Percentiles rank a stretch among this genome's conserved stretches.
phyloP scores from a whole-genome alignment of 2,329 filamentous ascomycete genomes.

The Gliomastix tumulicola region DNA sequence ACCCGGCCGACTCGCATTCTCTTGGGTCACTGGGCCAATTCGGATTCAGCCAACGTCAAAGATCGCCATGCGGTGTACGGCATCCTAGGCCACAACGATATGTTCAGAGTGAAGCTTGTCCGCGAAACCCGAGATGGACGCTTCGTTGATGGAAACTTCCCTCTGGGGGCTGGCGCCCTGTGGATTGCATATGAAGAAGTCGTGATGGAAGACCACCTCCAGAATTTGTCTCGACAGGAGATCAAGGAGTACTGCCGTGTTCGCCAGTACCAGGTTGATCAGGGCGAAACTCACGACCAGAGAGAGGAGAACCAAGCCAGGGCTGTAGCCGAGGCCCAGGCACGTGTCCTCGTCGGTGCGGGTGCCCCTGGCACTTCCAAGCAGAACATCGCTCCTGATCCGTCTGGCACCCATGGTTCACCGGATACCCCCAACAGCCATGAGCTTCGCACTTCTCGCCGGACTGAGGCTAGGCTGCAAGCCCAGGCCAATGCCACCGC shows the following conservation, averaged over 20 bases:
- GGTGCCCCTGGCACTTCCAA: constrained; percentile 11
- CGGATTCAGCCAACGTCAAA: constrained; percentile 32
- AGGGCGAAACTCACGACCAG: constrained; percentile 40
- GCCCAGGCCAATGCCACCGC: too few species aligned
- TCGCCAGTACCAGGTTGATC: constrained; percentile 50
- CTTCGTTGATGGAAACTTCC: constrained; percentile 52
- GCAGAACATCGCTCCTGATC: constrained; percentile 6
- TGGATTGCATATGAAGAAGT: constrained; percentile 60
- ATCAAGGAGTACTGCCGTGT: constrained; percentile 59
- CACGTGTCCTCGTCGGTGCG: constrained; percentile 23
- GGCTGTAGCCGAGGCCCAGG: constrained; percentile 44
- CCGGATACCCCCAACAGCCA: constrained; percentile 18
- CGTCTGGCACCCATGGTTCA: constrained; percentile 1
- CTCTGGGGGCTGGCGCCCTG: constrained; percentile 49
- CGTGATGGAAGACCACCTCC: constrained; percentile 48
- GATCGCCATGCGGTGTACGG: constrained; percentile 58
- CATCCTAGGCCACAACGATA: constrained; percentile 55
- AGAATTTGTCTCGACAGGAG: constrained; percentile 42
- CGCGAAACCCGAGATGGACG: constrained; percentile 54
- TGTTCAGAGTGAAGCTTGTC: constrained; percentile 57
- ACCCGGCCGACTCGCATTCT: constrained; percentile 51
- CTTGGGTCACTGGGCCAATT: constrained; percentile 53
- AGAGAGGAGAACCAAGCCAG: constrained; percentile 40
- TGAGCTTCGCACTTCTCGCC: constrained; percentile 36
- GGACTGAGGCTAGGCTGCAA: constrained; percentile 22